Conservation (phyloP, 441 rosid species). For the Dalechampia spathulata region DNA sequence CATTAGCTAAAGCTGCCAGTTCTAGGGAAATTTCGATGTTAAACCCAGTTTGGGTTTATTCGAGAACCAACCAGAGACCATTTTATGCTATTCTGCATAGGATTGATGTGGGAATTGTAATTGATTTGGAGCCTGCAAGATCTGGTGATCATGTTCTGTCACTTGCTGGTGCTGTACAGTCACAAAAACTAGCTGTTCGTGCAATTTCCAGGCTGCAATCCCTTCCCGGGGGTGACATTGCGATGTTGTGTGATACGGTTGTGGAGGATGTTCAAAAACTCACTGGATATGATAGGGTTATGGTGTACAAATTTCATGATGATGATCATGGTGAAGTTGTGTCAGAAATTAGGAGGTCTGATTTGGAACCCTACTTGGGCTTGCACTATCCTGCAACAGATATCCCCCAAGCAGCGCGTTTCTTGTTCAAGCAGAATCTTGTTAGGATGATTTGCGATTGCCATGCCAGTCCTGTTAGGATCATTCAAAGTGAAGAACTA, state of each 20-base stretch:
- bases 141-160: slow-evolving; percentile 52
- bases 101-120: slow-evolving; percentile 64
- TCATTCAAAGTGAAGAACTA: slow-evolving; percentile 57
- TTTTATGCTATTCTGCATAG: slow-evolving; percentile 76
- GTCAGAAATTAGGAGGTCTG: slow-evolving; percentile 71
- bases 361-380: slow-evolving; percentile 81
- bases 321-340: slow-evolving; percentile 86
- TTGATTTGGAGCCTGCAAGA: slow-evolving; percentile 77
- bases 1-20: slow-evolving; percentile 52
- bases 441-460: slow-evolving; percentile 78
- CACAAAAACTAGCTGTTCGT: slow-evolving; percentile 70
- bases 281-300: slow-evolving; percentile 79
- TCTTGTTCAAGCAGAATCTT: slow-evolving; percentile 76
- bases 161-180: slow-evolving; percentile 69
- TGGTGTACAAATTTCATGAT: slow-evolving; percentile 79
- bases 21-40: slow-evolving; percentile 54
- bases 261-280: slow-evolving; percentile 79
- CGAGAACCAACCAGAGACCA: slow-evolving; percentile 46
- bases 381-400: slow-evolving; percentile 78
- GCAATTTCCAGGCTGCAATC: slow-evolving; percentile 80
- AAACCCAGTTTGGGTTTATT: slow-evolving; percentile 61
- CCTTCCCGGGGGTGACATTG: slow-evolving; percentile 72
- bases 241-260: slow-evolving; percentile 63
- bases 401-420: slow-evolving; percentile 78
- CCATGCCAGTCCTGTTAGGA: slow-evolving; percentile 42